These are phyloP conservation scores for Ustilago shanxiensis DNA, from an alignment of 1,284 basidiomycete species.

Conservation along the genomic window DNA sequence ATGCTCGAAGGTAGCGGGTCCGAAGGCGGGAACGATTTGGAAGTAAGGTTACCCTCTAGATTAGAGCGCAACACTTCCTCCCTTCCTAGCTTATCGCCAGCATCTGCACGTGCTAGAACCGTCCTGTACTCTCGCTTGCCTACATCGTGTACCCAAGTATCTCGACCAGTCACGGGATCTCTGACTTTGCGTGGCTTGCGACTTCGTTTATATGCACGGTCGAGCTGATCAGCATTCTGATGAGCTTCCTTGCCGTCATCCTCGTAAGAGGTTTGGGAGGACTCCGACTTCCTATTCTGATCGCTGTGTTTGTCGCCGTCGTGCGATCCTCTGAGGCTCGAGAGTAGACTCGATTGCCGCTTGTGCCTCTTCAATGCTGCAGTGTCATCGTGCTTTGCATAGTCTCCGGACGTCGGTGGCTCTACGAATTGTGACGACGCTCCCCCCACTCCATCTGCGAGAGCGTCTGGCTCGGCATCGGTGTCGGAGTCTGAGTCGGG, in stretches of 20 bases:
- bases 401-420: neutral
- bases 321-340: slow-evolving; percentile 5
- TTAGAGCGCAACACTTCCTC: slow-evolving; percentile 24
- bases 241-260: slow-evolving; percentile 6
- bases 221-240: slow-evolving; percentile 14
- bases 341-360: slow-evolving; percentile 14
- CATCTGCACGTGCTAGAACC: slow-evolving; percentile 16
- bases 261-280: neutral
- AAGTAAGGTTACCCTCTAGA: slow-evolving; percentile 27
- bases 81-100: slow-evolving; percentile 15
- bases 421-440: slow-evolving; percentile 3
- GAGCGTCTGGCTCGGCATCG: slow-evolving; percentile 7
- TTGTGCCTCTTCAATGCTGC: neutral
- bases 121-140: slow-evolving; percentile 41
- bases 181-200: slow-evolving; percentile 28
- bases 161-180: slow-evolving; percentile 44
- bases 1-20: slow-evolving; percentile 29
- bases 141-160: slow-evolving; percentile 36
- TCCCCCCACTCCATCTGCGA: neutral
- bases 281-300: neutral
- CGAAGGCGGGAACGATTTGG: slow-evolving; percentile 36
- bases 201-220: slow-evolving; percentile 22
- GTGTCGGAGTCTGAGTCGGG: slow-evolving; percentile 37
- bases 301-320: neutral
- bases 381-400: neutral